These are phyloP conservation scores for Wickerhamiella bombiphila DNA, from an alignment of 805 yeast species.

Conservation along the genomic window DNA sequence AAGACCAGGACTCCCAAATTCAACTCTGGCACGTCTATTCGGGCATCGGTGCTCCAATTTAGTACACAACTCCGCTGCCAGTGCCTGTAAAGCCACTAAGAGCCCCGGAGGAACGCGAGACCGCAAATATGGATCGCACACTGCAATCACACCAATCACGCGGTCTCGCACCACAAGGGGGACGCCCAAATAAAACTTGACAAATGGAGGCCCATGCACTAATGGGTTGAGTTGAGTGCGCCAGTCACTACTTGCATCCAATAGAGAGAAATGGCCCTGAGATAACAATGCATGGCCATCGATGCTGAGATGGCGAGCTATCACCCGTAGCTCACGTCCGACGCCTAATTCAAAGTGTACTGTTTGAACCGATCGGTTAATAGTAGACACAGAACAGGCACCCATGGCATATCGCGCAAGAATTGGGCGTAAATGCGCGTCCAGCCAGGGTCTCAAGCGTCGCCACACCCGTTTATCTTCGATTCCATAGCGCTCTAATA, in stretches of 20 bases:
- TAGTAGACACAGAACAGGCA: conserved; percentile 47
- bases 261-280: conserved; percentile 35
- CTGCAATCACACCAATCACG: conserved; percentile 42
- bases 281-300: conserved; percentile 61
- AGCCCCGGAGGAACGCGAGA: conserved; percentile 9
- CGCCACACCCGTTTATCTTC: conserved; percentile 36
- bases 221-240: conserved; percentile 47
- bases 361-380: conserved; percentile 34
- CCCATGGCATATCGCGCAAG: conserved; percentile 30
- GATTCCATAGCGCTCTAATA: conserved; percentile 27
- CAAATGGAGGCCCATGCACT: conserved; percentile 44
- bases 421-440: conserved; percentile 25
- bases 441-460: conserved; percentile 28
- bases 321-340: conserved; percentile 30
- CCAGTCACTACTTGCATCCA: conserved; percentile 59
- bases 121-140: conserved; percentile 33
- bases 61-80: conserved; percentile 7
- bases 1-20: neutral
- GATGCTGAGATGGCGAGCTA: conserved; percentile 35
- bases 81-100: conserved; percentile 6
- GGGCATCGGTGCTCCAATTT: conserved; percentile 1
- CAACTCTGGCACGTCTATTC: neutral
- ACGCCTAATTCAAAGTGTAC: conserved; percentile 37
- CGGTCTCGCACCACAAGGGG: conserved; percentile 34
- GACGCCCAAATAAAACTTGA: conserved; percentile 51